A percentile compares a stretch with the other conserved stretches of the same genome.
Evolutionary conservation across 225 moss, liverwort and hornwort species (phyloP).

Genomic region (Bryoerythrophyllum caledonicum): DNA sequence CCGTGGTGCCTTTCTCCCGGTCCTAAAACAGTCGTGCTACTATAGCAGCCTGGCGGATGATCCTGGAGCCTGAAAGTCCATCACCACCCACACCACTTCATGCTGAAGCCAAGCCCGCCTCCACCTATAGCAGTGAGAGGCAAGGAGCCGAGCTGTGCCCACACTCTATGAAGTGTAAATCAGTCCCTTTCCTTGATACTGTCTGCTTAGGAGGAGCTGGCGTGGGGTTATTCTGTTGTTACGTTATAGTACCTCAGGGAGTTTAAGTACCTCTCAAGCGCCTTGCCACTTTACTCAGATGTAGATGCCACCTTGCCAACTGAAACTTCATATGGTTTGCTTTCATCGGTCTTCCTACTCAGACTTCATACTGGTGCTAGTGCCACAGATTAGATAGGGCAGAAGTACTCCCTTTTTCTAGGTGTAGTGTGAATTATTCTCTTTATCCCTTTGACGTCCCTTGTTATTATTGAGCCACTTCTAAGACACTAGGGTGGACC

Average conservation of each 20-base stretch:
- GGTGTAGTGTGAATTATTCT: constrained; percentile 31
- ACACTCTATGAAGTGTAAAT: constrained; percentile 42
- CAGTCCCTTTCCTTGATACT: constrained; percentile 43
- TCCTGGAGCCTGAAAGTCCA: constrained; percentile 68
- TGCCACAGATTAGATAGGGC: constrained; percentile 28
- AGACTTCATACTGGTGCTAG: constrained; percentile 30
- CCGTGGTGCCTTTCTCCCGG: constrained; percentile 73
- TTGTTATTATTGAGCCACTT: constrained; percentile 40
- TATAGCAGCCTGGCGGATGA: constrained; percentile 75
- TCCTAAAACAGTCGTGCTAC: constrained; percentile 59
- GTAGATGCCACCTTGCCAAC: constrained; percentile 39
- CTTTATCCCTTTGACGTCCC: constrained; percentile 21
- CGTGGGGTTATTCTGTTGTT: constrained; percentile 25
- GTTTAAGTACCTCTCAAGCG: constrained; percentile 39
- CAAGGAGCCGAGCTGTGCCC: constrained; percentile 56
- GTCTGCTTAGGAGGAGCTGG: constrained; percentile 36
- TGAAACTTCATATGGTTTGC: constrained; percentile 34
- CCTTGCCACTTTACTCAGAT: constrained; percentile 32
- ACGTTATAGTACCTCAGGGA: constrained; percentile 29
- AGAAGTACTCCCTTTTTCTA: constrained; percentile 26
- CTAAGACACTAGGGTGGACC: constrained; percentile 28
- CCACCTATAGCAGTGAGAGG: constrained; percentile 64
- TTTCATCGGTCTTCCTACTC: constrained; percentile 28
- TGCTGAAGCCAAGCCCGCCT: constrained; percentile 61
- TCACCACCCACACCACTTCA: constrained; percentile 64